Conservation (phyloP, 495 filamentous ascomycete genomes). For the Aspergillus nidulans region DNA sequence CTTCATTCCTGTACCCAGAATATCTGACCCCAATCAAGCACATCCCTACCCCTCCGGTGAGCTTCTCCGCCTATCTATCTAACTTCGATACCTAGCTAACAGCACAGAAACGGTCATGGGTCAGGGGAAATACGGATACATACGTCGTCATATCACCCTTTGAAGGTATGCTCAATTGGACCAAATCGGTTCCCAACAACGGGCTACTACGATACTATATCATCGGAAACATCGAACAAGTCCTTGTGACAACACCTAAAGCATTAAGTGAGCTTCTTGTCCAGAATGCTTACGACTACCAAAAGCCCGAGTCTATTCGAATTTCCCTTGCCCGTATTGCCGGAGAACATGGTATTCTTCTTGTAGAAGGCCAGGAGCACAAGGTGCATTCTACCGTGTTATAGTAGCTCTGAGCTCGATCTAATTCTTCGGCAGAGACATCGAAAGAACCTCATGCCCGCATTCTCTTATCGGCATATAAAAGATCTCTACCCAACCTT, state of each 20-base stretch:
- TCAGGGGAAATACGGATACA: constrained; percentile 28
- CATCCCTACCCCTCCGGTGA: constrained; percentile 56
- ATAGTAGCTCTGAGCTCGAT: not conserved
- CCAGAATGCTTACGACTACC: constrained; percentile 71
- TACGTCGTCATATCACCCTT: constrained; percentile 46
- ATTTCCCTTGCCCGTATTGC: constrained; percentile 57
- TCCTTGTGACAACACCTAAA: constrained; percentile 63
- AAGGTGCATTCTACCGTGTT: constrained; percentile 37
- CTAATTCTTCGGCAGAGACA: constrained; percentile 40
- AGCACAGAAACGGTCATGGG: constrained; percentile 33
- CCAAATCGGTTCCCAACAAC: constrained; percentile 63
- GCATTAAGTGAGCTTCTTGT: constrained; percentile 61
- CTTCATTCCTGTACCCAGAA: constrained; percentile 61
- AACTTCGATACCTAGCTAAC: not conserved
- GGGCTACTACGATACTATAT: constrained; percentile 71
- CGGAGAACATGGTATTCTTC: constrained; percentile 64
- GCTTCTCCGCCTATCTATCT: constrained; percentile 11
- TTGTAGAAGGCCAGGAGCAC: constrained; percentile 85
- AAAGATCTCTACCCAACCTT: constrained; percentile 83
- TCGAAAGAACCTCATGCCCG: constrained; percentile 75
- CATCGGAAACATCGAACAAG: constrained; percentile 64
- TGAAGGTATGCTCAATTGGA: constrained; percentile 35
- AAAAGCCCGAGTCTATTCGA: constrained; percentile 61
- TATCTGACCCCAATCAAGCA: constrained; percentile 66
- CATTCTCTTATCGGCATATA: constrained; percentile 79